These are phyloP conservation scores for Paulownia fortunei DNA, from an alignment of 257 asterid species.

Conservation along the genomic window DNA sequence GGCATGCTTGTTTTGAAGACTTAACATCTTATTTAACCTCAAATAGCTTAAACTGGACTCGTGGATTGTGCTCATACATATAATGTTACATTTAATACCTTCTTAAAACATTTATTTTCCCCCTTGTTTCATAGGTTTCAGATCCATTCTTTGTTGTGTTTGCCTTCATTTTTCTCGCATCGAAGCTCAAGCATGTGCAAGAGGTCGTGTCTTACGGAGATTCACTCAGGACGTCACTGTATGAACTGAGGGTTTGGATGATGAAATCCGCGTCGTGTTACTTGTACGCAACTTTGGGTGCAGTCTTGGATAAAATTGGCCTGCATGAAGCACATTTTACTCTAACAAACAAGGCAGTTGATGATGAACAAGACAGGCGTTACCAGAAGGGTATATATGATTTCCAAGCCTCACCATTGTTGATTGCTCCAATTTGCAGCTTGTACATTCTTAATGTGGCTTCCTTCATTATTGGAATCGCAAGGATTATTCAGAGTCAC, in stretches of 20 bases:
- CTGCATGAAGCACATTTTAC: slow-evolving; percentile 50
- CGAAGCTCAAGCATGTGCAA: slow-evolving; percentile 51
- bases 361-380: slow-evolving; percentile 43
- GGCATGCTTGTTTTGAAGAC: not conserved
- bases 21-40: not conserved
- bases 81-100: no score
- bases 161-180: slow-evolving; percentile 44
- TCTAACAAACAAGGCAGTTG: slow-evolving; percentile 59
- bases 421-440: slow-evolving; percentile 53
- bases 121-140: slow-evolving; percentile 47
- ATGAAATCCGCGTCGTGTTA: slow-evolving; percentile 53
- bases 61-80: no score
- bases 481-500: slow-evolving; percentile 20
- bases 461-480: slow-evolving; percentile 44
- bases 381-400: slow-evolving; percentile 52
- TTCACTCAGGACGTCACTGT: slow-evolving; percentile 48
- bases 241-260: slow-evolving; percentile 66
- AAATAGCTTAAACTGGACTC: not conserved
- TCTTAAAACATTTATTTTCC: not conserved
- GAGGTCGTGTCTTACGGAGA: slow-evolving; percentile 57
- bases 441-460: slow-evolving; percentile 47
- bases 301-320: slow-evolving; percentile 46
- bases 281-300: slow-evolving; percentile 54
- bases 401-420: slow-evolving; percentile 49
- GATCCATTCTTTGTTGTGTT: slow-evolving; percentile 50